Percentiles rank a stretch among this genome's conserved stretches.
These are phyloP conservation scores for Rhamnella rubrinervis DNA, from an alignment of 331 rosid genomes.

Conservation along the genomic window DNA sequence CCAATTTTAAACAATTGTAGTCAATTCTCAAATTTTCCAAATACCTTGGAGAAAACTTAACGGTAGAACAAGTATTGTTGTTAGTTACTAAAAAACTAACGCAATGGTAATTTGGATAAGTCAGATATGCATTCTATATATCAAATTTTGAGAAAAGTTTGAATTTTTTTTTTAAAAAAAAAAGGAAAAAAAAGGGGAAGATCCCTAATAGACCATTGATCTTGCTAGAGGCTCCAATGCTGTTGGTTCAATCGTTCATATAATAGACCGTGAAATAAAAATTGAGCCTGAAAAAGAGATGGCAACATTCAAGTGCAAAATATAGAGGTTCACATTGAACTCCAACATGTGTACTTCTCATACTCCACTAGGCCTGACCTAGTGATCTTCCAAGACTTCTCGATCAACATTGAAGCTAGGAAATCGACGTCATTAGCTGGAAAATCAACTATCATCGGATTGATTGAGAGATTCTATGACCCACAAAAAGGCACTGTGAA, in stretches of 20 bases:
- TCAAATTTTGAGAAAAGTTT: too few species aligned
- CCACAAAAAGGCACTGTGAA: constrained; percentile 45
- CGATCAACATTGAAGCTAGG: constrained; percentile 58
- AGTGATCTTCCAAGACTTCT: constrained; percentile 61
- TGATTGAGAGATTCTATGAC: constrained; percentile 79
- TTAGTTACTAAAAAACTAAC: too few species aligned
- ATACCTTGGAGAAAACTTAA: too few species aligned
- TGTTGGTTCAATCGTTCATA: constrained; percentile 52
- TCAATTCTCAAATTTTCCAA: too few species aligned
- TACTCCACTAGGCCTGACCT: constrained; percentile 64
- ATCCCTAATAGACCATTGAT: too few species aligned
- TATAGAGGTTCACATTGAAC: constrained; percentile 40
- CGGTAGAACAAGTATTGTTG: too few species aligned
- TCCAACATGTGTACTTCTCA: constrained; percentile 46
- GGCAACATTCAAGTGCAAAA: constrained; percentile 34
- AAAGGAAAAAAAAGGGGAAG: too few species aligned
- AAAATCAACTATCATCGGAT: constrained; percentile 64
- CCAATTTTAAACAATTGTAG: too few species aligned
- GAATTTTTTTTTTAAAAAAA: too few species aligned
- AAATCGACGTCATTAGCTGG: constrained; percentile 75
- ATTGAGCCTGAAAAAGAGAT: constrained; percentile 55
- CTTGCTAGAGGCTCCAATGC: constrained; percentile 60
- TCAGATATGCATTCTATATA: too few species aligned
- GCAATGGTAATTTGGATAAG: too few species aligned
- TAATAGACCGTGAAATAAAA: constrained; percentile 51